These are phyloP conservation scores for Thalassiosira hispida DNA, from an alignment of 352 stramenopile genomes.

Conservation along the genomic window DNA sequence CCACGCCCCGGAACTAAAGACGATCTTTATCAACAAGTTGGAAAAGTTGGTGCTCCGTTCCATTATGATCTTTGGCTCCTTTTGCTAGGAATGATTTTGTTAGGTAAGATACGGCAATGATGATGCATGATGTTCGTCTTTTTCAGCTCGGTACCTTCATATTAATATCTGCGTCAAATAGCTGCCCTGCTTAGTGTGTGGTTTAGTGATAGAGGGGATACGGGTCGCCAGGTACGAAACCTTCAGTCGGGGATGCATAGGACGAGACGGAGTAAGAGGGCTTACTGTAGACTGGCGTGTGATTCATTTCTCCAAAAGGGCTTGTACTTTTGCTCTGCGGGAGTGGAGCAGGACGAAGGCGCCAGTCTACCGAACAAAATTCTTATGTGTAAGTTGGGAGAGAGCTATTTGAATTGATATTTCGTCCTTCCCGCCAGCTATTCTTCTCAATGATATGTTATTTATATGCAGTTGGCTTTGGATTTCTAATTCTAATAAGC, in stretches of 20 bases:
- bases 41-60: slow-evolving; percentile 37
- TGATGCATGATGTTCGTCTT: no score
- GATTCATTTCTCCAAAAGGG: slow-evolving; percentile 44
- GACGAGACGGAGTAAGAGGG: neutral
- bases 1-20: slow-evolving; percentile 11
- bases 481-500: slow-evolving; percentile 37
- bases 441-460: neutral
- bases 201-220: slow-evolving; percentile 16
- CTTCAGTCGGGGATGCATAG: neutral
- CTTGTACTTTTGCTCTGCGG: slow-evolving; percentile 26
- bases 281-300: slow-evolving; percentile 25
- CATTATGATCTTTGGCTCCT: slow-evolving; percentile 10
- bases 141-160: no score
- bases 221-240: neutral
- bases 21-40: neutral
- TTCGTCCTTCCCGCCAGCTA: neutral
- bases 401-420: neutral
- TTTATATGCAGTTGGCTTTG: slow-evolving; percentile 11
- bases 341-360: slow-evolving; percentile 28
- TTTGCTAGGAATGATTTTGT: slow-evolving; percentile 11
- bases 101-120: no score
- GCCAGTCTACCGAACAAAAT: slow-evolving; percentile 33
- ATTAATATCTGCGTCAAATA: no score
- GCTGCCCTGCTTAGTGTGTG: slow-evolving; percentile 32
- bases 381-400: slow-evolving; percentile 36